Evolutionary conservation across 2,329 filamentous ascomycete species (phyloP).

Genomic region (Cercospora sojina): DNA sequence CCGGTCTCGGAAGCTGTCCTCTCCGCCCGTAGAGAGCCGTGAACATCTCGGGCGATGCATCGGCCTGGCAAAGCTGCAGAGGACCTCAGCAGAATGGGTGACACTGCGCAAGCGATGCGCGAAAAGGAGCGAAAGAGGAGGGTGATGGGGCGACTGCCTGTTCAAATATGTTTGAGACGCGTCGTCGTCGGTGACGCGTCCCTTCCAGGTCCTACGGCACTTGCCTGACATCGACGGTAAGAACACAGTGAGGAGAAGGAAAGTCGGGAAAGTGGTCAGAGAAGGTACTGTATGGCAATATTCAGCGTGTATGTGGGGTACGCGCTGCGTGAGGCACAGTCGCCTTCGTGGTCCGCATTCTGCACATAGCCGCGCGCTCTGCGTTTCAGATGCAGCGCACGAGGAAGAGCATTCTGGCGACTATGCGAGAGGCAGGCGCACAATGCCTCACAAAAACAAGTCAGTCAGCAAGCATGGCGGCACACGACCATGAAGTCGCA

Average conservation of each 20-base stretch:
- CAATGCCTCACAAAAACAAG: background rate
- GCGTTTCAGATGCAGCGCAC: background rate
- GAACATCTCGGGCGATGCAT: background rate
- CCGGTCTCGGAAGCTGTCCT: background rate
- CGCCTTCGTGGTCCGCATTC: background rate
- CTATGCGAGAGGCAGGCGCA: background rate
- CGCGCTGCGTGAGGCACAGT: background rate
- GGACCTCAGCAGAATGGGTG: background rate
- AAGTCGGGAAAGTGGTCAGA: background rate
- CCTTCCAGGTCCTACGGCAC: background rate
- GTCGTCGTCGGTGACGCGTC: constrained; percentile 1
- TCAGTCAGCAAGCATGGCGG: background rate
- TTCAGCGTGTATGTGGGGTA: background rate
- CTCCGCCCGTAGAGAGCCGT: background rate
- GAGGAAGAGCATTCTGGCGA: background rate
- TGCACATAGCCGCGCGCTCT: background rate
- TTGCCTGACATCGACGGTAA: background rate
- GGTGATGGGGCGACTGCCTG: background rate
- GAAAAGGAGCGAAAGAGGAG: background rate
- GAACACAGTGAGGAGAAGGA: background rate
- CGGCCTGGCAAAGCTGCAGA: background rate
- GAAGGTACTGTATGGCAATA: background rate
- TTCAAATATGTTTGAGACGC: background rate
- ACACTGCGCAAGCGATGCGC: background rate
- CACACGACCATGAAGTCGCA: background rate